Conservation (phyloP, 257 asterid genomes). For the Capsicum chinense region DNA sequence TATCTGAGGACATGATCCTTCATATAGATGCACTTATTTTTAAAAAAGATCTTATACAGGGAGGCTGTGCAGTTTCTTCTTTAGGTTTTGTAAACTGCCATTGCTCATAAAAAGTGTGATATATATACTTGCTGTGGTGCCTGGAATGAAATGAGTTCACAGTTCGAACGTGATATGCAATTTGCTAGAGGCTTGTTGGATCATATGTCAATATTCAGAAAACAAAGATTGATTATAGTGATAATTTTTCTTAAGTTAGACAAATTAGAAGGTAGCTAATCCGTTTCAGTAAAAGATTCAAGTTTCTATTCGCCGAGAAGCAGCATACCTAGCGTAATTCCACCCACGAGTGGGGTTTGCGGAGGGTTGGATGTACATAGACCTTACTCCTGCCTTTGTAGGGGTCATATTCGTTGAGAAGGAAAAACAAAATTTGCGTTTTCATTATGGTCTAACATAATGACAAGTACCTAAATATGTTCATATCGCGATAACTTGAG, state of each 20-base stretch:
- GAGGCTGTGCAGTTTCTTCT: not conserved
- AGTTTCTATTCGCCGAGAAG: not conserved
- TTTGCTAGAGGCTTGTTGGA: not conserved
- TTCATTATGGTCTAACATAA: not conserved
- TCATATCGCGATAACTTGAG: not conserved
- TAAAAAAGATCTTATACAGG: not conserved
- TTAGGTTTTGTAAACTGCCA: not conserved
- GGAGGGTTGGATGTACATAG: too few relatives aligned
- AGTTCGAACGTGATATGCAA: not conserved
- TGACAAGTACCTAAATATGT: not conserved
- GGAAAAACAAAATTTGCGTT: not conserved
- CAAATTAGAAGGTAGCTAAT: not conserved
- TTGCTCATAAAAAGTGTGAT: not conserved
- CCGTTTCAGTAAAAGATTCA: not conserved
- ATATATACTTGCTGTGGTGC: not conserved
- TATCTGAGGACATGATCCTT: too few relatives aligned
- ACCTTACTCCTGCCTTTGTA: too few relatives aligned
- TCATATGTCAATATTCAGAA: not conserved
- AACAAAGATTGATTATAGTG: not conserved
- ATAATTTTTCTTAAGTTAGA: not conserved
- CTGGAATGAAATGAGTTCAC: not conserved
- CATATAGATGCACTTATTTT: too few relatives aligned
- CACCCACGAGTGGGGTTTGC: too few relatives aligned
- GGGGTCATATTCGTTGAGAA: not conserved
- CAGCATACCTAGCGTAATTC: too few relatives aligned